Base-by-base conservation (phyloP, 2,329 filamentous ascomycete genomes). In the Xenoacremonium recifei region DNA sequence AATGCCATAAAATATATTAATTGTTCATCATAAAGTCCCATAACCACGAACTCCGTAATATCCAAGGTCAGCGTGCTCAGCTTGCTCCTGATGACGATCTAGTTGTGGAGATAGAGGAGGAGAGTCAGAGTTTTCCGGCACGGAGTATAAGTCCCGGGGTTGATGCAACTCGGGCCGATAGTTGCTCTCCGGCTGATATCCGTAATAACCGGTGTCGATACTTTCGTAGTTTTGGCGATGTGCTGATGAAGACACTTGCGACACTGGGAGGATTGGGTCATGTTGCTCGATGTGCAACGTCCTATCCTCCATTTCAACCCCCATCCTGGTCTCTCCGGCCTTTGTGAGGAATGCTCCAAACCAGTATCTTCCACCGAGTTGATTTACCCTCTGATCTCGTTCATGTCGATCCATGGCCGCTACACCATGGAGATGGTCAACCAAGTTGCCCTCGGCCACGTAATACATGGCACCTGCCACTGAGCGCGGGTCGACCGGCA, bases 401-500 rank as follows among this genome's bases (percentile, higher is more conserved):
- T 58, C 45, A 4, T 45, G 39, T 1, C 48, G 49, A 15, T 52
- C 35, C 45, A 58, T 34, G 13, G 40, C 48, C 3, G 48, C 49
- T 51, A 57, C 51, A 1, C 53, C 55, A 18, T 44, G 48, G 6
- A 57, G 58, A 7, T 51, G 48, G 11, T 54, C 37, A 18, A 57
- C 46, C 55, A 58, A 57, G 2, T 40, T 40, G 18, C 55, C 58
- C 36, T 58, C 53, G 7, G 46, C 51, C 11, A 70, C 63, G 30
- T 73, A 72, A 49, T 68, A 71, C 66, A 75, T 61, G 4, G 67
- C 59, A 4, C 72, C 72, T 0, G 67, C 70, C 7, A 77, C 61
- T 2, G 62, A 72, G 17, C 70, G 69, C 16, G 72, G 73, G 15
- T 75, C 71, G 2, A 73, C 64, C 0, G 71, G 68, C 62, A 76